Percentiles rank a stretch among this genome's conserved stretches.
These are phyloP conservation scores for Copromyces sp. DNA, from an alignment of 495 filamentous ascomycete genomes.

Conservation along the genomic window DNA sequence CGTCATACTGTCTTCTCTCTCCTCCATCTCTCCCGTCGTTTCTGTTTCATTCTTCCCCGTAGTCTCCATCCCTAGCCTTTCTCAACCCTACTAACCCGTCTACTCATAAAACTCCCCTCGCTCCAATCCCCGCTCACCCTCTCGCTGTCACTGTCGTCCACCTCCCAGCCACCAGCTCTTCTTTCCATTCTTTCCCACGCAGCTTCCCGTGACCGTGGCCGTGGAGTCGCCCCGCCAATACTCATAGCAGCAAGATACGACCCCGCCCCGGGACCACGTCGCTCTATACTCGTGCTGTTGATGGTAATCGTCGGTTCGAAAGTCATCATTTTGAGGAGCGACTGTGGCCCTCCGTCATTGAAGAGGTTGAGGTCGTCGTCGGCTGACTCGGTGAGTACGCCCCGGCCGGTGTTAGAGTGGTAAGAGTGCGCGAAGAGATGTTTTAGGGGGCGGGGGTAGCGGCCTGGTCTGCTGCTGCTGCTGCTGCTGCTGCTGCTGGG, in stretches of 20 bases:
- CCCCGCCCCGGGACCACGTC: background rate
- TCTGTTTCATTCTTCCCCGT: background rate
- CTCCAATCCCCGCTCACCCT: background rate
- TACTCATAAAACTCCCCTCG: background rate
- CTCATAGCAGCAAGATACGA: background rate
- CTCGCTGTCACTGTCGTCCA: too few species aligned
- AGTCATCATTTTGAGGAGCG: background rate
- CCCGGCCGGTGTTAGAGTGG: background rate
- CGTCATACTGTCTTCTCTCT: background rate
- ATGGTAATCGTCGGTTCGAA: background rate
- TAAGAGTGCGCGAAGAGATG: background rate
- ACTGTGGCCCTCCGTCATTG: background rate
- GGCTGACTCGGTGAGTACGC: background rate
- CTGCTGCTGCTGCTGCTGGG: background rate
- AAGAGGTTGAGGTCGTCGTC: background rate
- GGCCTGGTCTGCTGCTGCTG: background rate
- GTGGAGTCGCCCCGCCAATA: background rate
- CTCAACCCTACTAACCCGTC: background rate
- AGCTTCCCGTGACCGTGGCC: background rate
- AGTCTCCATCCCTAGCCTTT: background rate
- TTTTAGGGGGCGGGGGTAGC: background rate
- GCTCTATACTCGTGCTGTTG: background rate
- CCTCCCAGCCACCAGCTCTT: background rate
- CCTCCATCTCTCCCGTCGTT: background rate
- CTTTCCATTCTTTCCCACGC: background rate